Evolutionary conservation across 768 basidiomycete species (phyloP), one percentile per base, ranked within the genome.

Genomic region (Lentinula aciculospora): DNA sequence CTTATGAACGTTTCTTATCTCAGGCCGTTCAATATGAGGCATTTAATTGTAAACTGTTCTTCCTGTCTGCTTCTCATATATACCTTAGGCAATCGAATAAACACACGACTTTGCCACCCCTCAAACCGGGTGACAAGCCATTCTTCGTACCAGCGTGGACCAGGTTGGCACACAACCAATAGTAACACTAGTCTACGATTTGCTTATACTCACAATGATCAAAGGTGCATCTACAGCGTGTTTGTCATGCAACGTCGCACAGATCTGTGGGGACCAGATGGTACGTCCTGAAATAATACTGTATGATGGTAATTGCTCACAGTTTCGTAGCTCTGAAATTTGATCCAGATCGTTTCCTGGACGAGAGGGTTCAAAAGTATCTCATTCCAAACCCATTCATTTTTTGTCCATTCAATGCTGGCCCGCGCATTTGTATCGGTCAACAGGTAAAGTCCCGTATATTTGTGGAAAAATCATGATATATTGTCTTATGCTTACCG

Each of bases 241-340:
- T 72, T 77, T 58, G 67, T 80, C 28, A 84, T 86, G 83, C 86
- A 88, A 40, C 75, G 85, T 3, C 74, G 84, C 28, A 74, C 68
- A 50, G 82, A 85, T 60, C 73, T 84, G 1, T 88, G 86, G 86
- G 86, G 86, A 0, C 83, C 84, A 1, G 84, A 86, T 64, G 85
- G 84, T 84, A 60, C 8, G 71, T 50, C 10, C 25, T 13, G 32
- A 32, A 13, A 42, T 42, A 9, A 4, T 49, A n/a, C 15, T 53
- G 7, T 25, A 32, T 19, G 10, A n/a, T n/a, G n/a, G n/a, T n/a
- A n/a, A n/a, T n/a, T n/a, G n/a, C n/a, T n/a, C n/a, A n/a, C n/a
- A n/a, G 28, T 27, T 53, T 0, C 19, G 17, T 48, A 84, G 83
- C 84, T 21, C 64, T 77, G 2, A 62, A 69, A 58, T 89, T 87